Conservation (phyloP, 2,329 filamentous ascomycete genomes). For the Ceratocystis smalleyi region DNA sequence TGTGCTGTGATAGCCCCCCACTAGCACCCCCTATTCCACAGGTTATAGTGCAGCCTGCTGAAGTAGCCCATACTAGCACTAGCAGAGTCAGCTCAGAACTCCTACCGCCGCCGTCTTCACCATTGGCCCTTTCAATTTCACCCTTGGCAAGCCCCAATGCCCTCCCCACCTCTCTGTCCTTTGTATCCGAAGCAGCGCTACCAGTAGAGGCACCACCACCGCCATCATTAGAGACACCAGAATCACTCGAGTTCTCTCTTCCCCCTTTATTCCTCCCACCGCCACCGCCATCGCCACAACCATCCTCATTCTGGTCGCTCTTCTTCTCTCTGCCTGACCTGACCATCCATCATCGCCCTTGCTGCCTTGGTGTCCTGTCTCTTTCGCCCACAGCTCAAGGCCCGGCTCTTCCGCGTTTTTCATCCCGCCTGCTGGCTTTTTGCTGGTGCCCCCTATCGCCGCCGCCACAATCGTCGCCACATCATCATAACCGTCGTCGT, state of each 20-base stretch:
- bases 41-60: slow-evolving; percentile 1
- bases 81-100: background rate
- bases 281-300: slow-evolving; percentile 20
- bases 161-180: background rate
- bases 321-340: slow-evolving; percentile 11
- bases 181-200: background rate
- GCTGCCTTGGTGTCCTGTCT: slow-evolving; percentile 8
- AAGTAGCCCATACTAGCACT: background rate
- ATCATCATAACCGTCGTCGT: background rate
- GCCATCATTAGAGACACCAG: slow-evolving; percentile 16
- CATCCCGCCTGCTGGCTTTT: slow-evolving; percentile 8
- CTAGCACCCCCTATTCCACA: background rate
- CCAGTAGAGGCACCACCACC: slow-evolving; percentile 16
- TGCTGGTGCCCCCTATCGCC: background rate
- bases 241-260: slow-evolving; percentile 16
- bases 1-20: background rate
- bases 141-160: background rate
- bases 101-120: background rate
- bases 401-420: slow-evolving; percentile 16
- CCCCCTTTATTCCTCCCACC: slow-evolving; percentile 23
- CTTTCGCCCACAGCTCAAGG: background rate
- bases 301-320: slow-evolving; percentile 5
- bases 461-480: background rate
- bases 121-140: background rate
- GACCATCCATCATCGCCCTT: background rate